These are phyloP conservation scores for Penicillium decumbens DNA, from an alignment of 2,329 filamentous ascomycete genomes.

Conservation along the genomic window DNA sequence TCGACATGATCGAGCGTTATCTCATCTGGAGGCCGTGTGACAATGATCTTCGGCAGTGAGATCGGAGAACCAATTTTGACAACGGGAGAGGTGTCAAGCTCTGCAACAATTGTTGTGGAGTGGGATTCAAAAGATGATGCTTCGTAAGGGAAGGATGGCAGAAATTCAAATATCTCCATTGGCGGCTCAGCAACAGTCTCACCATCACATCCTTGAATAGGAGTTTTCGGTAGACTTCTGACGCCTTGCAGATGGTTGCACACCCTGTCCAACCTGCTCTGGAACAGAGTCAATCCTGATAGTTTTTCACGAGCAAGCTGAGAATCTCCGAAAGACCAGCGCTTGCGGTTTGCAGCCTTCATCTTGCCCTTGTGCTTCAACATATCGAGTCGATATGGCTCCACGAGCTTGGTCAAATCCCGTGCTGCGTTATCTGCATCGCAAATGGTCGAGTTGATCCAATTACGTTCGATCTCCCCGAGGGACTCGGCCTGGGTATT, in stretches of 20 bases:
- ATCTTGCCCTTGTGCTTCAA: slow-evolving; percentile 14
- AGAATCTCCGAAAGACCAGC: slow-evolving; percentile 20
- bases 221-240: neutral
- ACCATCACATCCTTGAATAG: neutral
- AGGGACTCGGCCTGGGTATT: slow-evolving; percentile 7
- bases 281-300: slow-evolving; percentile 14
- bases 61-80: neutral
- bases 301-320: slow-evolving; percentile 14
- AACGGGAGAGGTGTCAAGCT: slow-evolving; percentile 1
- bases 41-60: slow-evolving; percentile 10
- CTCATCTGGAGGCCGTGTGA: slow-evolving; percentile 6
- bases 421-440: slow-evolving; percentile 34
- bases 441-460: slow-evolving; percentile 26
- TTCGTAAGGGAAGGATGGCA: slow-evolving; percentile 1
- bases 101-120: slow-evolving; percentile 4
- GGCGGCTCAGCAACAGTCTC: neutral
- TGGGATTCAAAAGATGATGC: neutral
- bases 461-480: slow-evolving; percentile 22
- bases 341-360: slow-evolving; percentile 12
- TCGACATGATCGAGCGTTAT: neutral
- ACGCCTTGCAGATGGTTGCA: slow-evolving; percentile 12
- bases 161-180: neutral
- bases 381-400: slow-evolving; percentile 20
- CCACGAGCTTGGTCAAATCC: slow-evolving; percentile 26
- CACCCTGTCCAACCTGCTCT: slow-evolving; percentile 19